Conservation (phyloP, 2,329 filamentous ascomycete species). For the Gnomoniopsis sp. region DNA sequence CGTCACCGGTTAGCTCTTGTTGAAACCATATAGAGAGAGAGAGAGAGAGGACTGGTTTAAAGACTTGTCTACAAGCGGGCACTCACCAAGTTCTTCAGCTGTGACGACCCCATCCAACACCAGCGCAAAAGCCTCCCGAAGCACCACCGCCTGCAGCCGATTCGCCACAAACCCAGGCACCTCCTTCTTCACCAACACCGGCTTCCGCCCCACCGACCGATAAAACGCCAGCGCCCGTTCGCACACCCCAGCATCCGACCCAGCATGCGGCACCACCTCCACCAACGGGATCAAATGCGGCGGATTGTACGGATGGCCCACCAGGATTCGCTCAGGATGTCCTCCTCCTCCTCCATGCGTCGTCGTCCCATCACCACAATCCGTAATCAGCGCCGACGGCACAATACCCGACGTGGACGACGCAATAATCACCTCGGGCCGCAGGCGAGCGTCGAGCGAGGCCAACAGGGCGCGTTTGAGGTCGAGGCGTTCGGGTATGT, state of each 20-base stretch:
- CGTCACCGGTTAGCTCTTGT: background rate
- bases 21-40: no score
- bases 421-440: conserved; percentile 33
- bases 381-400: conserved; percentile 25
- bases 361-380: no score
- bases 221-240: conserved; percentile 35
- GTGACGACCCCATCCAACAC: conserved; percentile 29
- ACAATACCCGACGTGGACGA: conserved; percentile 36
- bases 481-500: conserved; percentile 36
- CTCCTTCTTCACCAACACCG: conserved; percentile 38
- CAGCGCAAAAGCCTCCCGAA: conserved; percentile 33
- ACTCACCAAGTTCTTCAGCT: conserved; percentile 25
- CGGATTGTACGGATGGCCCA: conserved; percentile 47
- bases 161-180: conserved; percentile 41
- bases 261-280: conserved; percentile 38
- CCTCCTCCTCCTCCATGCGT: no score
- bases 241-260: conserved; percentile 26
- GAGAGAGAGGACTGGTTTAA: no score
- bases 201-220: conserved; percentile 34
- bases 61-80: no score
- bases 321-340: conserved; percentile 31
- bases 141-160: conserved; percentile 38
- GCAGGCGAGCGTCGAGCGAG: conserved; percentile 29
- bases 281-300: conserved; percentile 47
- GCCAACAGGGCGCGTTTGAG: conserved; percentile 36